These are phyloP conservation scores for Piedraia hortae DNA, from an alignment of 2,329 filamentous ascomycete genomes.

Conservation along the genomic window DNA sequence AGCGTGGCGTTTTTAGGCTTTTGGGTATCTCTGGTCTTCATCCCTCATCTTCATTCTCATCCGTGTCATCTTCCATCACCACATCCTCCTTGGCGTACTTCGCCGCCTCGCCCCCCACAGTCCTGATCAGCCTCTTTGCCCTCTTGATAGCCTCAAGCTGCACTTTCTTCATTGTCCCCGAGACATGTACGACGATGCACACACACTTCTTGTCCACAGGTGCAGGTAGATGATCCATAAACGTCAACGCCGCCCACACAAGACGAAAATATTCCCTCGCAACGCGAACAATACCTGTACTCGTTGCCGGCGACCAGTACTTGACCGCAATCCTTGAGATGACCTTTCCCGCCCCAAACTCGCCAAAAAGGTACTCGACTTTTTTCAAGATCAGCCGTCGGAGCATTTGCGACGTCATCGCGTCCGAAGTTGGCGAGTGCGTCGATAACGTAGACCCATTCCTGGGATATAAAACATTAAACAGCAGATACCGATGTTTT, in stretches of 20 bases:
- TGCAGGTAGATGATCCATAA: conserved; percentile 42
- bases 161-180: conserved; percentile 74
- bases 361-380: conserved; percentile 51
- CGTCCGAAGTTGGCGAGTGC: conserved; percentile 49
- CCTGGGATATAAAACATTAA: conserved; percentile 70
- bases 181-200: conserved; percentile 62
- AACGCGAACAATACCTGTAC: conserved; percentile 71
- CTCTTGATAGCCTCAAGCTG: conserved; percentile 71
- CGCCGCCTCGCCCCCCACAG: too few relatives aligned
- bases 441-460: conserved; percentile 44
- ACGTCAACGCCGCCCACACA: conserved; percentile 70
- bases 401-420: conserved; percentile 37
- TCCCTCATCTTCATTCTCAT: conserved; percentile 13
- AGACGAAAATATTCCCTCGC: conserved; percentile 59
- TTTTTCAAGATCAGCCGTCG: conserved; percentile 41
- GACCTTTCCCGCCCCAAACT: conserved; percentile 62
- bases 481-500: conserved; percentile 85
- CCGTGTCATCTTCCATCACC: conserved; percentile 8
- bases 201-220: conserved; percentile 37
- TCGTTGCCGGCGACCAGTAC: conserved; percentile 77
- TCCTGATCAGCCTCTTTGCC: conserved; percentile 42
- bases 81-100: conserved; percentile 20
- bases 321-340: conserved; percentile 55
- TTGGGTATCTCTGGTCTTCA: too few relatives aligned
- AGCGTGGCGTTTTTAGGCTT: too few relatives aligned